phyloP scores from a whole-genome alignment of 495 filamentous ascomycete genomes.

The Aspergillus affinis region DNA sequence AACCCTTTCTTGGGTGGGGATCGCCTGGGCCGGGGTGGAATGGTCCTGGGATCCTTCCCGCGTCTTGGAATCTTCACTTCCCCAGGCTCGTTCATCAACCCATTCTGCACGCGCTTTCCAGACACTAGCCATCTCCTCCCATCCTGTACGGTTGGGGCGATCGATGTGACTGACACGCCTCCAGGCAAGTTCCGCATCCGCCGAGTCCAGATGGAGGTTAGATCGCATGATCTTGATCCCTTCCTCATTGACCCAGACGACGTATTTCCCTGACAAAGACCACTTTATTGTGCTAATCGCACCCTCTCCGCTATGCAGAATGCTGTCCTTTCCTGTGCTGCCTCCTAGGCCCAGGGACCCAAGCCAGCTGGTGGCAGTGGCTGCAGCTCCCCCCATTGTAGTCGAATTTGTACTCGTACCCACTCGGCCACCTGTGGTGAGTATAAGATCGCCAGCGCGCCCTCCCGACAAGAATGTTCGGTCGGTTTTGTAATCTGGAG shows the following conservation, averaged over 20 bases:
- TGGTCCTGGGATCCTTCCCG: slow-evolving; percentile 34
- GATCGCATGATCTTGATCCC: slow-evolving; percentile 97
- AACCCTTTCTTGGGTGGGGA: slow-evolving; percentile 35
- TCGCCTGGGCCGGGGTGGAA: slow-evolving; percentile 19
- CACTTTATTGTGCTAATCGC: slow-evolving; percentile 87
- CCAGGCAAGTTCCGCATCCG: slow-evolving; percentile 82
- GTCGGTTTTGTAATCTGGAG: slow-evolving; percentile 89
- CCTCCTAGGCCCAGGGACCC: slow-evolving; percentile 76
- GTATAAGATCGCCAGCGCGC: slow-evolving; percentile 80
- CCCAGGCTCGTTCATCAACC: slow-evolving; percentile 78
- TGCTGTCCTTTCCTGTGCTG: slow-evolving; percentile 78
- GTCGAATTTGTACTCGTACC: slow-evolving; percentile 78
- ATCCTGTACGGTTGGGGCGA: slow-evolving; percentile 71
- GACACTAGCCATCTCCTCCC: slow-evolving; percentile 92
- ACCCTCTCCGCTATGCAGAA: slow-evolving; percentile 91
- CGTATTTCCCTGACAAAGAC: slow-evolving; percentile 86
- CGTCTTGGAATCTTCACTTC: slow-evolving; percentile 50
- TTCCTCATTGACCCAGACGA: slow-evolving; percentile 93
- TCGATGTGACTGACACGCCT: slow-evolving; percentile 94
- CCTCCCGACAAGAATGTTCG: slow-evolving; percentile 87
- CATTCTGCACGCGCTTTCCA: slow-evolving; percentile 92
- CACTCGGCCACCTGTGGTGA: slow-evolving; percentile 78
- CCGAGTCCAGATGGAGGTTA: slow-evolving; percentile 74
- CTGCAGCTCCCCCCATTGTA: slow-evolving; percentile 73
- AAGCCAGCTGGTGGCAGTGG: slow-evolving; percentile 88